phyloP scores from a whole-genome alignment of 2,329 filamentous ascomycete genomes.

The Rhytidhysteron rufulum region DNA sequence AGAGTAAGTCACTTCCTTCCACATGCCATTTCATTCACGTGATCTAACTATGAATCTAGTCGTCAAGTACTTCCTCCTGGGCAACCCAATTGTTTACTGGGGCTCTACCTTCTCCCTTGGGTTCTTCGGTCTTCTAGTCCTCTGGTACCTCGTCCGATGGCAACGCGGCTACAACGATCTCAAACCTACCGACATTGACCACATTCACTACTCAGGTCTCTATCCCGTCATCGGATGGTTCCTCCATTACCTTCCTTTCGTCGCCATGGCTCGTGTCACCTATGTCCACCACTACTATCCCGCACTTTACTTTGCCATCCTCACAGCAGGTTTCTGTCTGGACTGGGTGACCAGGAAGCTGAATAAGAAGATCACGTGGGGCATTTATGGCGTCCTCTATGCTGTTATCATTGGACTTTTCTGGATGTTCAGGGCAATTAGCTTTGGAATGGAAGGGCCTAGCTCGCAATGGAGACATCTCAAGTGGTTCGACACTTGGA shows the following conservation, averaged over 20 bases:
- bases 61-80: conserved; percentile 97
- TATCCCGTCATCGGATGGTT: conserved; percentile 95
- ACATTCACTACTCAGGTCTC: conserved; percentile 88
- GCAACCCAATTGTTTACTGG: conserved; percentile 97
- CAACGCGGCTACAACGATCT: conserved; percentile 91
- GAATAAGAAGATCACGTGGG: conserved; percentile 60
- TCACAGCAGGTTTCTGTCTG: conserved; percentile 80
- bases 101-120: conserved; percentile 77
- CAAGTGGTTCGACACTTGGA: conserved; percentile 91
- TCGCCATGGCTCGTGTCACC: conserved; percentile 96
- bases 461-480: conserved; percentile 84
- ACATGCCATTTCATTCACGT: background rate
- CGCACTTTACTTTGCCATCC: conserved; percentile 93
- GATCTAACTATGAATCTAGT: conserved; percentile 35
- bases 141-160: conserved; percentile 90
- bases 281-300: conserved; percentile 99
- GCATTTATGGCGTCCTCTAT: conserved; percentile 73
- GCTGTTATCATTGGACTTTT: conserved; percentile 74
- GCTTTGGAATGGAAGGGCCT: conserved; percentile 89
- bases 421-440: conserved; percentile 85
- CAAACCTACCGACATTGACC: conserved; percentile 74
- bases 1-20: conserved; percentile 42
- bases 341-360: conserved; percentile 77
- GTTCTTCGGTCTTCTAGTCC: conserved; percentile 66
- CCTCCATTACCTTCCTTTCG: conserved; percentile 91